Conservation (phyloP, 192 early-diverging fungal genomes). For the Coemansia sp. region DNA sequence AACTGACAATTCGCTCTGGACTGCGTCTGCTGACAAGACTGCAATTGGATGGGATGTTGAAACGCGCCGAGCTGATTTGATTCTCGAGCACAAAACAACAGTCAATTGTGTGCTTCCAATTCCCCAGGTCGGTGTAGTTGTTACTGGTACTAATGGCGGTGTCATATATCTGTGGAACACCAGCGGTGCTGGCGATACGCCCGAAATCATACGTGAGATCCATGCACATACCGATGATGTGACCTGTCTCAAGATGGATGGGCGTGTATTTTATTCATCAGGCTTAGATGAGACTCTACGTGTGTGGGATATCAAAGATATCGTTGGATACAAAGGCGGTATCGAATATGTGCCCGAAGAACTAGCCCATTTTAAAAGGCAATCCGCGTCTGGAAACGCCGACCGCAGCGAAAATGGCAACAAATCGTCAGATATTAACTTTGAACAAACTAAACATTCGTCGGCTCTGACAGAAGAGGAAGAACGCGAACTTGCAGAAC, state of each 20-base stretch:
- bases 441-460: not conserved
- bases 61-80: constrained; percentile 68
- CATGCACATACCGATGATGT: constrained; percentile 92
- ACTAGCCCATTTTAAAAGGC: constrained; percentile 13
- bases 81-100: constrained; percentile 76
- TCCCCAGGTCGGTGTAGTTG: constrained; percentile 63
- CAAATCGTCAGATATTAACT: constrained; percentile 8
- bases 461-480: constrained; percentile 82
- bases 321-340: constrained; percentile 25
- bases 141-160: constrained; percentile 85
- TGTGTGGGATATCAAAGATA: constrained; percentile 70
- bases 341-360: constrained; percentile 29
- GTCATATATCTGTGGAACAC: constrained; percentile 84
- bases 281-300: constrained; percentile 86
- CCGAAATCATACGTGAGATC: constrained; percentile 62
- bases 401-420: constrained; percentile 12
- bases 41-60: constrained; percentile 81
- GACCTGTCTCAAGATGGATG: constrained; percentile 58
- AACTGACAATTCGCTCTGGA: constrained; percentile 75
- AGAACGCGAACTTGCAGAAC: constrained; percentile 82
- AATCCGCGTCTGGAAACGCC: not conserved
- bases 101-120: constrained; percentile 66
- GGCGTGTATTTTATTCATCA: constrained; percentile 69
- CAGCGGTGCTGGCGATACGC: constrained; percentile 15
- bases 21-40: constrained; percentile 90